phyloP scores from a whole-genome alignment of 352 stramenopile species.

The Detonula confervacea region DNA sequence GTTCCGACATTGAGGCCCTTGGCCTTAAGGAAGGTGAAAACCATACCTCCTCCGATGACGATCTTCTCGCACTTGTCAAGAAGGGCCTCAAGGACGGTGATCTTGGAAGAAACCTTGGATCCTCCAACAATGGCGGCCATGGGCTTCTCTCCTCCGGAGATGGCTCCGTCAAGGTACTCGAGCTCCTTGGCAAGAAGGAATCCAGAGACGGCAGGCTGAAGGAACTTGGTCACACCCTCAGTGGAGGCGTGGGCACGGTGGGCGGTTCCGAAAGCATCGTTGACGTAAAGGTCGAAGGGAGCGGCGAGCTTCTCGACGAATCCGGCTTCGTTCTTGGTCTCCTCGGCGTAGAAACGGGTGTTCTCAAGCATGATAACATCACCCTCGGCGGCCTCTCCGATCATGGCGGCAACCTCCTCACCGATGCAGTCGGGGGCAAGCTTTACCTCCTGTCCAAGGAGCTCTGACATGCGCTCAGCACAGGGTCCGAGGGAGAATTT shows the following conservation, averaged over 20 bases:
- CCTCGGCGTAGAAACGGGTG: conserved; percentile 97
- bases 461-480: conserved; percentile 91
- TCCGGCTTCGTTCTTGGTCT: conserved; percentile 94
- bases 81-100: conserved; percentile 95
- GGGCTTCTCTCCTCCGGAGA: conserved; percentile 90
- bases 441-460: conserved; percentile 91
- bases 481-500: conserved; percentile 97
- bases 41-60: conserved; percentile 95
- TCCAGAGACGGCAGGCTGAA: conserved; percentile 91
- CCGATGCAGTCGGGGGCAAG: conserved; percentile 96
- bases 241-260: conserved; percentile 98
- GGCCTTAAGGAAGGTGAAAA: conserved; percentile 98
- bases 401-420: conserved; percentile 88
- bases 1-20: conserved; percentile 94
- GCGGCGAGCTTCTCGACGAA: conserved; percentile 95
- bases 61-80: conserved; percentile 96
- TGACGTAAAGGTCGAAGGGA: conserved; percentile 95
- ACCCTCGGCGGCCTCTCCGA: conserved; percentile 88
- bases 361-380: conserved; percentile 90
- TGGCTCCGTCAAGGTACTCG: conserved; percentile 92
- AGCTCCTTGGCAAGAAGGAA: conserved; percentile 98
- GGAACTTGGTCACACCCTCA: conserved; percentile 95
- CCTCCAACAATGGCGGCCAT: conserved; percentile 95
- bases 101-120: conserved; percentile 96
- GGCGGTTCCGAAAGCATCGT: conserved; percentile 98